phyloP scores from a whole-genome alignment of 1,139 yeast species.

The Taphrina communis region DNA sequence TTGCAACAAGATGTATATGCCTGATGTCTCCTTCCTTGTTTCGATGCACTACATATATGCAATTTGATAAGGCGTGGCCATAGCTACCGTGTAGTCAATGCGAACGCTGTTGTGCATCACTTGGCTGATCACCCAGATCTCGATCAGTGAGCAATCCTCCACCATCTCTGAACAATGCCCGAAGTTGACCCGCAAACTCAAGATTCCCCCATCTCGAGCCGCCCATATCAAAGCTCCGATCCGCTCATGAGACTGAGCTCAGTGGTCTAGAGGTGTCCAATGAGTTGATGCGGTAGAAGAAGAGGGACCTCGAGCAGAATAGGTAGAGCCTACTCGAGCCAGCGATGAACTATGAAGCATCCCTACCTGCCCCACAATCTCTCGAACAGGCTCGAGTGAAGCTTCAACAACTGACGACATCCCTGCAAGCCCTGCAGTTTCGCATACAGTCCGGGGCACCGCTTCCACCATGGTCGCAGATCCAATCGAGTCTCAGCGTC shows the following conservation, averaged over 20 bases:
- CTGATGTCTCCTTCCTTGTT: too few species aligned
- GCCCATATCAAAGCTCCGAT: too few species aligned
- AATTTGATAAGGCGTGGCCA: too few species aligned
- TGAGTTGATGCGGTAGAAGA: too few species aligned
- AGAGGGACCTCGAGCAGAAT: too few species aligned
- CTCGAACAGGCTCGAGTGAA: constrained; percentile 33
- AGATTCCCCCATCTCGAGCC: neutral
- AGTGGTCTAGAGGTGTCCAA: too few species aligned
- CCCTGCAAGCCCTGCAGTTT: constrained; percentile 30
- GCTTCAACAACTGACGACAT: constrained; percentile 37
- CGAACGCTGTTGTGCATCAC: too few species aligned
- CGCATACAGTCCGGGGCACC: constrained; percentile 3
- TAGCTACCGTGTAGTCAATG: too few species aligned
- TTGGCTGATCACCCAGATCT: too few species aligned
- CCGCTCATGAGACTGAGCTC: too few species aligned
- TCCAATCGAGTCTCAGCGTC: constrained; percentile 34
- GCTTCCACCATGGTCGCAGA: constrained; percentile 32
- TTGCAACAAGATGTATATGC: neutral
- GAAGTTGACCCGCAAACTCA: neutral
- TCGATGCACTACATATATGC: neutral
- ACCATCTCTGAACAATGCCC: neutral
- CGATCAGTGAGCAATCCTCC: too few species aligned
- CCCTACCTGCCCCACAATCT: constrained; percentile 30
- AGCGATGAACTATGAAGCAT: constrained; percentile 3
- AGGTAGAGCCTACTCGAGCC: too few species aligned